Evolutionary conservation across 148 eudicot genomes (phyloP).

Genomic region (Rhododendron ferrugineum): DNA sequence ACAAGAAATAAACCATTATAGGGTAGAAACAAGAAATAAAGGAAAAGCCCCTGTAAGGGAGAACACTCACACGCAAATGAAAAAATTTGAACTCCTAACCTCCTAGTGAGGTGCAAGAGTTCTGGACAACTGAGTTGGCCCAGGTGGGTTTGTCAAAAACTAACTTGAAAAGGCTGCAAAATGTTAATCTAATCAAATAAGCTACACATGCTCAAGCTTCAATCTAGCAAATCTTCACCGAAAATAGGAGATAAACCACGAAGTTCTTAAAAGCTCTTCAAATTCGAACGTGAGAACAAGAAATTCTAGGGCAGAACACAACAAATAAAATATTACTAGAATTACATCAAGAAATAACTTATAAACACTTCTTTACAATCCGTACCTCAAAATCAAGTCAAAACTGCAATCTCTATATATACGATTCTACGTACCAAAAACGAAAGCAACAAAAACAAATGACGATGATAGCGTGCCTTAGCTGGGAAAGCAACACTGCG

Average conservation of each 20-base stretch:
- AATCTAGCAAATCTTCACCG: background rate
- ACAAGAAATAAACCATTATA: too few species aligned
- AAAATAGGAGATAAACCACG: background rate
- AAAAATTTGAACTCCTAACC: too few species aligned
- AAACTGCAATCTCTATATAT: background rate
- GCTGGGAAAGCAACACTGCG: background rate
- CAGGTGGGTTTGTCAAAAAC: too few species aligned
- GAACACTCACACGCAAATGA: too few species aligned
- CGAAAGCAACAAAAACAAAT: background rate
- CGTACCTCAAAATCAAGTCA: background rate
- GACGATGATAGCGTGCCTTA: background rate
- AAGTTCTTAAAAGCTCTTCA: background rate
- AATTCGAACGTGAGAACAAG: background rate
- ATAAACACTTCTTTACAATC: slow-evolving; percentile 4
- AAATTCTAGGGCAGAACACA: background rate
- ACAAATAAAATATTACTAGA: background rate
- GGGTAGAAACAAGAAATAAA: too few species aligned
- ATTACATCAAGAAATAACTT: background rate
- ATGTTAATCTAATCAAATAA: background rate
- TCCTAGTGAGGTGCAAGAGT: too few species aligned
- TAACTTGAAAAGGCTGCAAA: background rate
- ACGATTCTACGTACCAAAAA: background rate
- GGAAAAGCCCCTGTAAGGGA: too few species aligned
- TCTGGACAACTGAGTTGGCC: too few species aligned
- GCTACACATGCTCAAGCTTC: background rate